phyloP scores from a whole-genome alignment of 2,329 filamentous ascomycete genomes.

The Colletotrichum neosansevieriae region DNA sequence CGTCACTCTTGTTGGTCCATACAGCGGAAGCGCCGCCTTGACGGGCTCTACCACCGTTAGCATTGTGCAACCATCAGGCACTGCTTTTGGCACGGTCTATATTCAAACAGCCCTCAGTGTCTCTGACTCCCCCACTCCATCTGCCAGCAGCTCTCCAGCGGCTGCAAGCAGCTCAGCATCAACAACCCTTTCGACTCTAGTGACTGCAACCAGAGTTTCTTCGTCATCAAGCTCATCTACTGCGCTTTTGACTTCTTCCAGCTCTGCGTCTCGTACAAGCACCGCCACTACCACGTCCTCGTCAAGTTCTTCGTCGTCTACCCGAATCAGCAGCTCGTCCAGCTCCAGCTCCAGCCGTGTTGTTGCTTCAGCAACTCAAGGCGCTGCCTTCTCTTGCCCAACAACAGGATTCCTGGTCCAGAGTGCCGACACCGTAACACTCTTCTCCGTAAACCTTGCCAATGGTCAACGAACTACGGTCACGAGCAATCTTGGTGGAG shows the following conservation, averaged over 20 bases:
- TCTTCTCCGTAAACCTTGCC: conserved; percentile 41
- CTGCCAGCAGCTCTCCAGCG: background rate
- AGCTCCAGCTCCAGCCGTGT: background rate
- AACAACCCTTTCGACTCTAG: background rate
- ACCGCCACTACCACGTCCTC: background rate
- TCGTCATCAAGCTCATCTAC: conserved; percentile 1
- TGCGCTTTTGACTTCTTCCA: background rate
- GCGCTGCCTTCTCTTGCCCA: conserved; percentile 32
- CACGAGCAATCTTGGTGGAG: conserved; percentile 25
- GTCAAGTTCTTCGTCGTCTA: background rate
- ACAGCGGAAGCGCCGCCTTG: background rate
- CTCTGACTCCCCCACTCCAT: background rate
- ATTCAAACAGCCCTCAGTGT: conserved; percentile 1
- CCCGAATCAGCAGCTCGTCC: background rate
- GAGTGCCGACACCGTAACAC: background rate
- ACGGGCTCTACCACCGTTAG: conserved; percentile 21
- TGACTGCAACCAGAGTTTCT: background rate
- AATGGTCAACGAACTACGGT: conserved; percentile 8
- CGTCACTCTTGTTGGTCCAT: conserved; percentile 25
- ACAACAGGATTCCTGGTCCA: conserved; percentile 41
- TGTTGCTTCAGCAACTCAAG: conserved; percentile 26
- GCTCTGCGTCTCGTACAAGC: background rate
- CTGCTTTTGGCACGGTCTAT: conserved; percentile 19
- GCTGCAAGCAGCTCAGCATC: background rate
- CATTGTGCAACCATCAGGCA: conserved; percentile 25